A percentile compares a stretch with the other conserved stretches of the same genome.
These are phyloP conservation scores for Syzygium aromaticum DNA, from an alignment of 345 rosid genomes.

Conservation along the genomic window DNA sequence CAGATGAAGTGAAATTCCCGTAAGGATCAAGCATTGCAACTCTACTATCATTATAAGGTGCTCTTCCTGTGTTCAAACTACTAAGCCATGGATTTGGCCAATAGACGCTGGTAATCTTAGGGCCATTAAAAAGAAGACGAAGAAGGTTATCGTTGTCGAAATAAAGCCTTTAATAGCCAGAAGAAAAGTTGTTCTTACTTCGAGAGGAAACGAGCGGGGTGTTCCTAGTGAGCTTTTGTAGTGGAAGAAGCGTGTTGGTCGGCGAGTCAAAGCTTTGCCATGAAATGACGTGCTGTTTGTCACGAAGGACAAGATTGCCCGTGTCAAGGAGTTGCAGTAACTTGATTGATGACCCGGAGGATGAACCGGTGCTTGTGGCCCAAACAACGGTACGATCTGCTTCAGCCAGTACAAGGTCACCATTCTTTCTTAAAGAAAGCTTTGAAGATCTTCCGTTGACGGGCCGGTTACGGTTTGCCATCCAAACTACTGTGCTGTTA, in stretches of 20 bases:
- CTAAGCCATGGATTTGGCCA: background rate
- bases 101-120: background rate
- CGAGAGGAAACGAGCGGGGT: background rate
- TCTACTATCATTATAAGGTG: background rate
- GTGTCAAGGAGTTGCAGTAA: constrained; percentile 8
- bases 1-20: background rate
- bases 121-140: background rate
- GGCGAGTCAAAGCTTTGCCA: constrained; percentile 34
- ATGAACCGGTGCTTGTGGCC: constrained; percentile 2
- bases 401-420: constrained; percentile 4
- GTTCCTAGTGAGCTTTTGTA: background rate
- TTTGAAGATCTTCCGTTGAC: constrained; percentile 28
- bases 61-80: accelerated
- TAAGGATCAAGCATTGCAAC: background rate
- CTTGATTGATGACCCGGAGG: background rate
- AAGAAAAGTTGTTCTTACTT: background rate
- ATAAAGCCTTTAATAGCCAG: background rate
- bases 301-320: constrained; percentile 18
- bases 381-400: constrained; percentile 6
- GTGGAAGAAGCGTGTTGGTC: background rate
- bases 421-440: constrained; percentile 7
- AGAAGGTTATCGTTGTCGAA: background rate
- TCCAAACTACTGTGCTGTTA: constrained; percentile 16
- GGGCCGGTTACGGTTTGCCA: constrained; percentile 31
- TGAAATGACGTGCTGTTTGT: background rate